Base-by-base conservation (phyloP, 2,329 filamentous ascomycete species). In the Cordyceps cicadae region DNA sequence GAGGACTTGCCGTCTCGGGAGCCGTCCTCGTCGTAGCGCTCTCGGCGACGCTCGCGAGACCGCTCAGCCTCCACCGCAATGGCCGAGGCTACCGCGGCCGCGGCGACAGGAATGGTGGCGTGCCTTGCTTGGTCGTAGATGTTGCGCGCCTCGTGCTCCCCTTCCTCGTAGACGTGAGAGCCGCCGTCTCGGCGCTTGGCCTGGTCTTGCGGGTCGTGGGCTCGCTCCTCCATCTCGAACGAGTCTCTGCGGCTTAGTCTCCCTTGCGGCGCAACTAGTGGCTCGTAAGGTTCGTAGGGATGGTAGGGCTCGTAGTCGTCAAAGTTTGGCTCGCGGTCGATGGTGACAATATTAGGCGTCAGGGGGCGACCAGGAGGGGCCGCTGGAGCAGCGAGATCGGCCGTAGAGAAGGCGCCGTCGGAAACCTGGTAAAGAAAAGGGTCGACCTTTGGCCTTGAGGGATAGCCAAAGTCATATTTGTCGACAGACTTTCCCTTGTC, bases 381-480 rank as follows among this genome's bases (percentile, higher is more conserved):
- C 43, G 69, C 68, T 0, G 77, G 75, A 14, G 74, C 76, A 24
- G 69, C 67, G 60, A 70, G 67, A 37, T 69, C 64, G 3, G 81
- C 77, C 11, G 78, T 79, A 54, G 73, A 71, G 62, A 82, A 82
- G n/a, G 77, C 77, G 66, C 81, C 77, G 62, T 81, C 75, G 48
- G 76, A 65, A 63, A 85, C 80, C 69, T 81, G 82, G 67, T 76
- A 86, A 68, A 84, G 77, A 69, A 86, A 86, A 19, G 83, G 81
- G 70, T 87, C 80, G 67, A 82, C 69, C 54, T 70, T 67, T n/a
- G 69, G 66, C 62, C 66, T 66, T 62, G 69, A 65, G 26, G 62
- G 62, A 57, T 63, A 58, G 65, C 62, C 15, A 5, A 41, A 7
- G 7, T 29, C 29, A 29, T 29, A 8, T 6, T 8, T 29, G 3